Base-by-base conservation (phyloP, 2,329 filamentous ascomycete species). In the Stylonectria norvegica region DNA sequence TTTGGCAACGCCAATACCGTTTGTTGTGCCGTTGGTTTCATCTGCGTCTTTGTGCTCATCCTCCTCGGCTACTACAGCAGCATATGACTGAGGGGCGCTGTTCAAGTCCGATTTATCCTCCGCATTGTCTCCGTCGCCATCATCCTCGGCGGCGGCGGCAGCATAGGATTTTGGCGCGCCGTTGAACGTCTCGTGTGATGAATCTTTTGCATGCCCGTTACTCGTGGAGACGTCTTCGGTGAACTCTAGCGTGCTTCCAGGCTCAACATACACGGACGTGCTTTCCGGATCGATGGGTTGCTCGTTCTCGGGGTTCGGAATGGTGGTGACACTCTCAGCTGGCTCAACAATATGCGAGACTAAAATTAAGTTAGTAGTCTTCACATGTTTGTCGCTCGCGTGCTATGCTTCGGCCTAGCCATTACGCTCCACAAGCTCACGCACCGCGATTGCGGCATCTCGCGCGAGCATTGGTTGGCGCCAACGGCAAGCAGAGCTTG, bases 281-380 rank as follows among this genome's bases (percentile, higher is more conserved):
- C 42, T 9, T 8, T 32, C 15, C 7, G 7, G 30, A 31, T 40
- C 34, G 8, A 30, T 38, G 44, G 36, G 29, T 31, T 51, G 38
- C 16, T 48, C 36, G 23, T 27, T 40, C 20, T 48, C 45, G 16
- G 47, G 43, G 28, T 56, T 52, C 4, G 50, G 40, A 22, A 50
- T 41, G 10, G 46, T 50, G 16, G 46, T 47, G 32, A 53, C 50
- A 34, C 57, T 58, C 38, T 56, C 49, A 36, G 50, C 43, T 11
- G 45, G 17, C 22, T 51, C 43, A 16, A 27, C 37, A 12, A 30
- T 22, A 4, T 41, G 28, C 7, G 34, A n/a, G n/a, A n/a, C n/a
- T n/a, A n/a, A n/a, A n/a, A n/a, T n/a, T n/a, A n/a, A n/a, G n/a
- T n/a, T n/a, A n/a, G n/a, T n/a, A n/a, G n/a, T n/a, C n/a, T n/a